Base-by-base conservation (phyloP, 1,284 basidiomycete species). In the Binderoboletus segoi region DNA sequence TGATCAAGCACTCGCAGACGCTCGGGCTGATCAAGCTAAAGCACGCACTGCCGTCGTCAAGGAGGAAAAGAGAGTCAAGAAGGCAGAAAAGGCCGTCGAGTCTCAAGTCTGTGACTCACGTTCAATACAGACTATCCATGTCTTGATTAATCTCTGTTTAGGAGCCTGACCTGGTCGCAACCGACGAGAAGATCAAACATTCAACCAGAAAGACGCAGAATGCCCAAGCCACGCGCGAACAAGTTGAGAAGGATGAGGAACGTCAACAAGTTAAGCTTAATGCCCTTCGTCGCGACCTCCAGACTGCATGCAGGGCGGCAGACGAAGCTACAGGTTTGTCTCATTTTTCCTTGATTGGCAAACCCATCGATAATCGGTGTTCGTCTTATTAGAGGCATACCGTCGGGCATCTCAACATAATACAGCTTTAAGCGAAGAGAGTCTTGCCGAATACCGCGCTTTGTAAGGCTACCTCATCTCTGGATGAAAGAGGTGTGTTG, bases 181-280 rank as follows among this genome's bases (percentile, higher is more conserved):
- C 91, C 32, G 90, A 96, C 56, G 89, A 94, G 12, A 93, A 95
- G 68, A 94, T 97, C 53, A 83, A 85, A 6, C 96, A 98, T 69
- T 86, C 91, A 0, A 79, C 84, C 45, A 84, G 91, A 45, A 96
- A 96, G 70, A 76, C 85, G 41, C 81, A 84, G 50, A 91, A 91
- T 64, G 88, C 91, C 0, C 74, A 78, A 49, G 82, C 82, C 53
- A 82, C 86, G 12, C 79, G 77, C 23, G 85, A 87, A 38, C 84
- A 88, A 53, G 83, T 95, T 0, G 71, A 78, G 49, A 85, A 84
- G 58, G 93, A 93, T 51, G 83, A 84, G 49, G 79, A 82, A 33
- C 84, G 85, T 54, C 83, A 94, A 65, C 75, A 83, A 56, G 77
- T 79, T 2, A 86, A 85, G 63, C 75, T 96, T 8, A 72, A 79